Evolutionary conservation across 108 stramenopile genomes (phyloP).

Genomic region (Skeletonema tropicum): DNA sequence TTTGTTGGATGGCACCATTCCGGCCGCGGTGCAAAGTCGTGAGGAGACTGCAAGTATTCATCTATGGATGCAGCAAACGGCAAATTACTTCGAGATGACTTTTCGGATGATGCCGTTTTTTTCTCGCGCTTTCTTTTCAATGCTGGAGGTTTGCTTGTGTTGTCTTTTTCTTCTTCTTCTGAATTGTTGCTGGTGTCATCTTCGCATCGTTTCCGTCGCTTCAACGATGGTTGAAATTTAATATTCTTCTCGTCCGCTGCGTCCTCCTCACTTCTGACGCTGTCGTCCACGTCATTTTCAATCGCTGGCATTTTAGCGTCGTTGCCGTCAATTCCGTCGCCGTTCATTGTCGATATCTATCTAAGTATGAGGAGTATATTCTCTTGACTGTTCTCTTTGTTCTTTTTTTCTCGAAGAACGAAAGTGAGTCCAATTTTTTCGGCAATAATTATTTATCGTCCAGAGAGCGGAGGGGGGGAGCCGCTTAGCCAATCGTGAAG

Average conservation of each 20-base stretch:
- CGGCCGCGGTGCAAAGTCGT: slow-evolving; percentile 17
- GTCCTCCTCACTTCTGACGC: neutral
- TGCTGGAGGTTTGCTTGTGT: neutral
- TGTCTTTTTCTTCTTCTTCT: neutral
- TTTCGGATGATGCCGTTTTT: neutral
- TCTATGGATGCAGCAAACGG: slow-evolving; percentile 33
- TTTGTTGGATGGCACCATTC: slow-evolving; percentile 30
- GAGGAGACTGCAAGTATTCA: slow-evolving; percentile 13
- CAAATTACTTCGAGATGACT: neutral
- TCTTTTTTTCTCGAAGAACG: neutral
- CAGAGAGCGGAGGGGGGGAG: no score
- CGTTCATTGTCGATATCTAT: neutral
- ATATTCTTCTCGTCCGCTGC: neutral
- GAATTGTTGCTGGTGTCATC: neutral
- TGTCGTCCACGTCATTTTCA: neutral
- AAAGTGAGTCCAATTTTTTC: no score
- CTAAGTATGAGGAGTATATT: no score
- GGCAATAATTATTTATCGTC: no score
- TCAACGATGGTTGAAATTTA: neutral
- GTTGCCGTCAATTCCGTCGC: neutral
- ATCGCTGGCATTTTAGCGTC: neutral
- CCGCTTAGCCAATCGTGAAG: no score
- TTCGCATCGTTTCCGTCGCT: neutral
- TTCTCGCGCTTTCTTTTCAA: neutral
- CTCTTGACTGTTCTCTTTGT: neutral